Conservation (phyloP, 805 yeast genomes). For the Lipomyces orientalis region DNA sequence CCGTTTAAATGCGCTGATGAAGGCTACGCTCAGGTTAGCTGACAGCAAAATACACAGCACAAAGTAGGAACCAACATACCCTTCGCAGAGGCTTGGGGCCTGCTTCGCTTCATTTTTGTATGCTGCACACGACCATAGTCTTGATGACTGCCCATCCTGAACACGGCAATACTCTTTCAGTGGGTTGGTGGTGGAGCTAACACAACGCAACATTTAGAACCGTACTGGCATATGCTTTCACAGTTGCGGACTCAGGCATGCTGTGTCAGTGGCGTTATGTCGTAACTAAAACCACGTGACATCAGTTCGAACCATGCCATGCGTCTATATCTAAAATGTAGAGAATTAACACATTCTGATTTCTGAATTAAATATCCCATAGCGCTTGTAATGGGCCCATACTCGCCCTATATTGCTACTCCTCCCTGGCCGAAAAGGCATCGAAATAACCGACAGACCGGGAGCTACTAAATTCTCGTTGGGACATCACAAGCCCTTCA, state of each 20-base stretch:
- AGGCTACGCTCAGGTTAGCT: constrained; percentile 12
- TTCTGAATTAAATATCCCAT: no score
- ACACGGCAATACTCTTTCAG: neutral
- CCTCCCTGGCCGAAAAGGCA: no score
- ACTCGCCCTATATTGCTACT: no score
- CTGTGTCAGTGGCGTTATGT: neutral
- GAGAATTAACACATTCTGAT: no score
- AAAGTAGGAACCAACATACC: constrained; percentile 10
- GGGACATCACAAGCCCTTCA: no score
- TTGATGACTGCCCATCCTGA: neutral
- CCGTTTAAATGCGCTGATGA: constrained; percentile 13
- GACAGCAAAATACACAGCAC: neutral
- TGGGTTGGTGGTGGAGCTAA: neutral
- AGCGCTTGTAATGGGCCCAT: no score
- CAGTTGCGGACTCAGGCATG: neutral
- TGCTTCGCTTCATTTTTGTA: constrained; percentile 7
- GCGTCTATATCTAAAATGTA: no score
- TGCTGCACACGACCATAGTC: neutral
- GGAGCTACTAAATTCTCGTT: no score
- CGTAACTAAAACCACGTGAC: no score
- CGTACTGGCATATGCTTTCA: neutral
- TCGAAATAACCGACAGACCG: no score
- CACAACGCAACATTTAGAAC: neutral
- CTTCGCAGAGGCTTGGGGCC: constrained; percentile 17
- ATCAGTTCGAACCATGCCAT: no score